phyloP scores from a whole-genome alignment of 2,329 filamentous ascomycete genomes.

The Fusarium buxicola region DNA sequence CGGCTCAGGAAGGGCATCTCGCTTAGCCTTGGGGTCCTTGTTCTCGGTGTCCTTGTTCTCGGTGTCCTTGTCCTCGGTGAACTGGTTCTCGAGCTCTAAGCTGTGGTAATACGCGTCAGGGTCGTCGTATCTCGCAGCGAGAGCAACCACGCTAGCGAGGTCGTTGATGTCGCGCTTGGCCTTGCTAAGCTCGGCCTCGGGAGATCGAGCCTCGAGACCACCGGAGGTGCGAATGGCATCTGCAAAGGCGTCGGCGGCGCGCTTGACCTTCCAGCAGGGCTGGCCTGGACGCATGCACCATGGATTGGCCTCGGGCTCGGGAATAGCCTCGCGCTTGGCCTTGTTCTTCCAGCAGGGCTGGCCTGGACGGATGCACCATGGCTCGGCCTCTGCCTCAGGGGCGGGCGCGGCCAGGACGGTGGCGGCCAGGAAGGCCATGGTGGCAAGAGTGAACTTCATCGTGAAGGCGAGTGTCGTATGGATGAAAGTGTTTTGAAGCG shows the following conservation, averaged over 20 bases:
- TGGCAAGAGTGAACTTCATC: conserved; percentile 48
- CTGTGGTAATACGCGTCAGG: conserved; percentile 49
- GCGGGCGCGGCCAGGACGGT: conserved; percentile 20
- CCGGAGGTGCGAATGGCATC: conserved; percentile 44
- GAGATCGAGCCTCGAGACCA: conserved; percentile 43
- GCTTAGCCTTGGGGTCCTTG: conserved; percentile 32
- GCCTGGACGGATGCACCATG: conserved; percentile 24
- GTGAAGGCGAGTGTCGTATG: conserved; percentile 8
- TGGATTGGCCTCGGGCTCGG: conserved; percentile 42
- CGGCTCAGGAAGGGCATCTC: conserved; percentile 15
- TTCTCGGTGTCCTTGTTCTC: conserved; percentile 44
- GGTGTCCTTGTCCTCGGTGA: conserved; percentile 43
- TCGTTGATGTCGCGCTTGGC: conserved; percentile 55
- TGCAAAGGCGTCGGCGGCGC: conserved; percentile 54
- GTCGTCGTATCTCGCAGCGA: conserved; percentile 42
- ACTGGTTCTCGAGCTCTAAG: conserved; percentile 47
- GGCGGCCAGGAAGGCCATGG: conserved; percentile 40
- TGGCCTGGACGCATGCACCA: conserved; percentile 55
- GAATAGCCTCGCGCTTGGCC: conserved; percentile 33
- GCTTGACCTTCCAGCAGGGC: conserved; percentile 57
- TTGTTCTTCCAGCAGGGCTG: conserved; percentile 32
- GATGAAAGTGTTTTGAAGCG: conserved; percentile 13
- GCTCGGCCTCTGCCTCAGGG: conserved; percentile 5
- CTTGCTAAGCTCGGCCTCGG: conserved; percentile 48
- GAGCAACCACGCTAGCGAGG: conserved; percentile 53